phyloP scores from a whole-genome alignment of 345 rosid species.

The Rhodamnia rubescens region DNA sequence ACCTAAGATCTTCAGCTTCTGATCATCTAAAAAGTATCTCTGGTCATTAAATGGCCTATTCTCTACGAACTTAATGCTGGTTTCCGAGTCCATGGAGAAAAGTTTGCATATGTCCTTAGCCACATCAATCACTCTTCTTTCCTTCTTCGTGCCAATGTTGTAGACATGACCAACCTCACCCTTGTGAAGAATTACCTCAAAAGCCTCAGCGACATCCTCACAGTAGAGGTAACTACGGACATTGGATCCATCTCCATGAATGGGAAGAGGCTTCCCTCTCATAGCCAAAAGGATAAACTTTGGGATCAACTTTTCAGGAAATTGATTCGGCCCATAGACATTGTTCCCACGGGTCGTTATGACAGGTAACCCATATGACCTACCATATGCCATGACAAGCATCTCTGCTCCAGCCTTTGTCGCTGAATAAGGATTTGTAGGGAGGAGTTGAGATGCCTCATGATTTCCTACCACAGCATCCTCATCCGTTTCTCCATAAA shows the following conservation, averaged over 20 bases:
- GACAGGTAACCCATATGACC: slow-evolving; percentile 85
- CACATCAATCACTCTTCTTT: slow-evolving; percentile 83
- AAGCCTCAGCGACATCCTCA: slow-evolving; percentile 96
- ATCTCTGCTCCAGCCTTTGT: slow-evolving; percentile 89
- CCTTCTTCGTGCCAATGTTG: slow-evolving; percentile 78
- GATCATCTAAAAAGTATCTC: slow-evolving; percentile 38
- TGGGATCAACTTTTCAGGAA: slow-evolving; percentile 84
- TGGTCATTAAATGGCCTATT: slow-evolving; percentile 64
- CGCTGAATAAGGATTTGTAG: slow-evolving; percentile 87
- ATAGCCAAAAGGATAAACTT: slow-evolving; percentile 78
- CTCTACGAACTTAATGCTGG: slow-evolving; percentile 65
- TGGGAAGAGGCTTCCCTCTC: slow-evolving; percentile 65
- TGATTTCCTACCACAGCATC: slow-evolving; percentile 90
- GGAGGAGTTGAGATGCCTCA: slow-evolving; percentile 95
- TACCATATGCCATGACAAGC: slow-evolving; percentile 95
- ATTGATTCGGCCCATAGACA: slow-evolving; percentile 84
- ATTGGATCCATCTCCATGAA: slow-evolving; percentile 83
- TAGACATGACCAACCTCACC: slow-evolving; percentile 89
- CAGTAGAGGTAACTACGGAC: slow-evolving; percentile 81
- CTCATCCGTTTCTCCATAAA: slow-evolving; percentile 87
- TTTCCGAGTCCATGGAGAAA: slow-evolving; percentile 50
- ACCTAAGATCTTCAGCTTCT: slow-evolving; percentile 33
- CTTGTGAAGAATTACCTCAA: slow-evolving; percentile 80
- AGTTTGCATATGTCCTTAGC: slow-evolving; percentile 71
- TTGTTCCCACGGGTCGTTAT: slow-evolving; percentile 92